A percentile compares a stretch with the other conserved stretches of the same genome.
Conservation (phyloP, 768 basidiomycete species). For the Hysterangium stoloniferum region DNA sequence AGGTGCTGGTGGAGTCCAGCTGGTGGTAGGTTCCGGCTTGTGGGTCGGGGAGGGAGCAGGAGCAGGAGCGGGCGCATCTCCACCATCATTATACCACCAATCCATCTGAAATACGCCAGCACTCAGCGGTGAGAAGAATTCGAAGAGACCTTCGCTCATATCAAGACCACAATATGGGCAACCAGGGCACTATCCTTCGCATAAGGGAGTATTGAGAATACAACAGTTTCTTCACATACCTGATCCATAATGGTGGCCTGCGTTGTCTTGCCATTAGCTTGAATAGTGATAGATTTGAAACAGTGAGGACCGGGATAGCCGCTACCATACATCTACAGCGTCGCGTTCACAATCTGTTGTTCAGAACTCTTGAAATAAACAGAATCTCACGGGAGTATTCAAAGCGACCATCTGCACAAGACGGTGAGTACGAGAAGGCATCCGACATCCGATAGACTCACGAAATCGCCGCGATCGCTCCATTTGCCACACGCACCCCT, state of each 20-base stretch:
- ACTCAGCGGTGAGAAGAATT: constrained; percentile 41
- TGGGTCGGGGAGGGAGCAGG: constrained; percentile 12
- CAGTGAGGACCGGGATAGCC: constrained; percentile 63
- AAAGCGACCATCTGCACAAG: constrained; percentile 44
- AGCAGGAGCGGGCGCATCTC: constrained; percentile 23
- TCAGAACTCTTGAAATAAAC: neutral
- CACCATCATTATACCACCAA: constrained; percentile 49
- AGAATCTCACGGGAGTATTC: constrained; percentile 31
- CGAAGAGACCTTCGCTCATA: constrained; percentile 58
- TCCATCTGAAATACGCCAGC: constrained; percentile 51
- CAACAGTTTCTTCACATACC: constrained; percentile 29
- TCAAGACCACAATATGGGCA: constrained; percentile 65
- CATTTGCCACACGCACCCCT: constrained; percentile 50
- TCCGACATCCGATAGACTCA: constrained; percentile 22
- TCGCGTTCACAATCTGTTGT: constrained; percentile 10
- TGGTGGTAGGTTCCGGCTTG: constrained; percentile 16
- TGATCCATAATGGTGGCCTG: constrained; percentile 54
- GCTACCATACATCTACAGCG: constrained; percentile 41
- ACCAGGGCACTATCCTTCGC: constrained; percentile 45
- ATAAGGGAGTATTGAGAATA: constrained; percentile 7
- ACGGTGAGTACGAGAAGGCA: constrained; percentile 6
- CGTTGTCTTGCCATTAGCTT: constrained; percentile 51
- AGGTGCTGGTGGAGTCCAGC: constrained; percentile 17
- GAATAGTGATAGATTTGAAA: constrained; percentile 52
- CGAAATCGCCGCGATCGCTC: constrained; percentile 36